Base-by-base conservation (phyloP, 2,329 filamentous ascomycete genomes). In the Calonectria pseudoreteaudii region DNA sequence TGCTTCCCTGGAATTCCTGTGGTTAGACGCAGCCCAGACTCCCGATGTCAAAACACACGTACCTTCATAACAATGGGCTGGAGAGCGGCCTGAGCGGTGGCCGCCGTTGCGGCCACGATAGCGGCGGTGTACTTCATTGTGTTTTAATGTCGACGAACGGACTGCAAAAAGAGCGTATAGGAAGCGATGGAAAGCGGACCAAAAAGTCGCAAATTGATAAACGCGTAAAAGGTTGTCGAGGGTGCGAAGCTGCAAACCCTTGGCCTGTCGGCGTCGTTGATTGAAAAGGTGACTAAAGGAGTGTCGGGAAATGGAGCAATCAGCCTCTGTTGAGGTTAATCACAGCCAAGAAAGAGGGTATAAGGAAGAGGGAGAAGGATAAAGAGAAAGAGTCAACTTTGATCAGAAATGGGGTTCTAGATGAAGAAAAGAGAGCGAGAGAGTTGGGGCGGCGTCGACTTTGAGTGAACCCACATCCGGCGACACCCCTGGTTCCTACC, bases 41-140 rank as follows among this genome's bases (percentile, higher is more conserved):
- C n/a, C 4, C 13, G 7, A 13, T 30, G 18, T 9, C n/a, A n/a
- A 13, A 31, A 50, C 9, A 52, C 18, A 75, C 82, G 14, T 85
- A 93, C 92, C 90, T 96, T 96, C 88, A 92, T 91, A 79, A 91
- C 86, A 80, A 94, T 93, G 74, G 91, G 88, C 78, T 92, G 85
- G 34, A 90, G 82, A 73, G 87, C 85, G 58, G 85, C 85, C 60
- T 66, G 77, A 66, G 85, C 85, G 36, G 86, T 80, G 77, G 85
- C 83, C 68, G 86, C 82, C 74, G 85, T 85, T 73, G 86, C 80
- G 74, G 89, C 78, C 70, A 86, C 83, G 76, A 88, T 81, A 53
- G 85, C 81, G 73, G 85, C 78, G 58, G 82, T 81, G 60, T 83
- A 77, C 73, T 82, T 81, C 84, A 86, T 86, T 76, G 71, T 82